A percentile compares a stretch with the other conserved stretches of the same genome.
phyloP scores from a whole-genome alignment of 164 flowering plant species.

The Protea cynaroides region DNA sequence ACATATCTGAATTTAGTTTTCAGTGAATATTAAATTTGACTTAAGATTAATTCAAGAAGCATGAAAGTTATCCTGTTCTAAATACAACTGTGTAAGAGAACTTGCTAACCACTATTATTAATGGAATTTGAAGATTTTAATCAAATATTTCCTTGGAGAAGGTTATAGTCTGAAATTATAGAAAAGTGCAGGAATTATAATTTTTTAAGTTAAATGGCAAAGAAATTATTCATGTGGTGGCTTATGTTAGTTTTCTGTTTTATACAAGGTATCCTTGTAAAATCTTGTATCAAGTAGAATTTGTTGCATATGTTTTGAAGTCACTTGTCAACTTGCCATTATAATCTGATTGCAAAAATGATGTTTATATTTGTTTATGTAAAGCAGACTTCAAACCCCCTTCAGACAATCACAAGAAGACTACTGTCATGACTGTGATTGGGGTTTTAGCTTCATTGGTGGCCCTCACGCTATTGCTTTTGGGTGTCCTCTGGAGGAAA shows the following conservation, averaged over 20 bases:
- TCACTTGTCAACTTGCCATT: not conserved
- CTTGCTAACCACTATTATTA: not conserved
- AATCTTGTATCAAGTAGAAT: too few species aligned
- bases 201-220: too few species aligned
- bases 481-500: constrained; percentile 34
- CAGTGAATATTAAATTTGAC: not conserved
- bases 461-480: constrained; percentile 27
- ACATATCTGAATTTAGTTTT: not conserved
- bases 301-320: not conserved
- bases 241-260: not conserved
- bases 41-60: not conserved
- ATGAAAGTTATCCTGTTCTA: not conserved
- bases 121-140: not conserved
- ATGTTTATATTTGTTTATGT: not conserved
- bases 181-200: too few species aligned
- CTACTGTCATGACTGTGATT: constrained; percentile 11
- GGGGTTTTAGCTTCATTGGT: constrained; percentile 28
- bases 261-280: too few species aligned
- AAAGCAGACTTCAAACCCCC: constrained; percentile 57
- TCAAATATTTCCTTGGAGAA: not conserved
- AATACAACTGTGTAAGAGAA: not conserved
- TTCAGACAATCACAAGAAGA: constrained; percentile 21
- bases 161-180: not conserved
- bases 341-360: not conserved
- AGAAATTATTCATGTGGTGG: not conserved